A percentile compares a stretch with the other conserved stretches of the same genome.
phyloP scores from a whole-genome alignment of 2,329 filamentous ascomycete genomes.

The Penicillium expansum region DNA sequence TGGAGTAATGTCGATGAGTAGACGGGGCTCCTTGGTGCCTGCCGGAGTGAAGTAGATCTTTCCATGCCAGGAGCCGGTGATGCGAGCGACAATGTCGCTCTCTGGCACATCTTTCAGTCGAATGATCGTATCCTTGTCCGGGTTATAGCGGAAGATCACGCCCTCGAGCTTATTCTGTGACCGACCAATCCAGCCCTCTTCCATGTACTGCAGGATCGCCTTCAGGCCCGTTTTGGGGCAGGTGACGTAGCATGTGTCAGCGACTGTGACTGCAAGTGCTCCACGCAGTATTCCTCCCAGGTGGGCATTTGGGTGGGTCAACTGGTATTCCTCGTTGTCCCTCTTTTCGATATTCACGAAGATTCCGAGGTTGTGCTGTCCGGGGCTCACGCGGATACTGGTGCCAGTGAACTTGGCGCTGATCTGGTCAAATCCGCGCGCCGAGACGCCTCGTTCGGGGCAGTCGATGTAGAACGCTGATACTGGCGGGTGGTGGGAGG shows the following conservation, averaged over 20 bases:
- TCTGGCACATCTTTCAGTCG: slow-evolving; percentile 84
- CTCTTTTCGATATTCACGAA: slow-evolving; percentile 82
- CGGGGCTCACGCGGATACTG: slow-evolving; percentile 84
- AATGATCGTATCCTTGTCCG: slow-evolving; percentile 75
- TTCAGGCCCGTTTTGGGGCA: slow-evolving; percentile 90
- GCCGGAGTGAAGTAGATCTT: slow-evolving; percentile 60
- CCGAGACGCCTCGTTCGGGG: slow-evolving; percentile 82
- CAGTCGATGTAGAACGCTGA: slow-evolving; percentile 94
- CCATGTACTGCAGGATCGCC: slow-evolving; percentile 85
- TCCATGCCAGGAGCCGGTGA: slow-evolving; percentile 83
- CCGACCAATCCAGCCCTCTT: slow-evolving; percentile 91
- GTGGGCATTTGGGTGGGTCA: slow-evolving; percentile 92
- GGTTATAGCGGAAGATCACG: slow-evolving; percentile 85
- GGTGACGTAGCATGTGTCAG: slow-evolving; percentile 82
- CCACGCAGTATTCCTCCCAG: slow-evolving; percentile 84
- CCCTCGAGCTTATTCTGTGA: slow-evolving; percentile 90
- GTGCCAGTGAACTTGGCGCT: slow-evolving; percentile 98
- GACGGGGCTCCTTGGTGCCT: slow-evolving; percentile 53
- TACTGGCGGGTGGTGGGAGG: slow-evolving; percentile 94
- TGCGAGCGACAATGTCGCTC: slow-evolving; percentile 74
- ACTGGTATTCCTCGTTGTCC: slow-evolving; percentile 85
- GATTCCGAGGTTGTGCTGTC: slow-evolving; percentile 91
- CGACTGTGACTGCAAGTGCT: slow-evolving; percentile 83
- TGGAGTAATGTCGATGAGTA: slow-evolving; percentile 85
- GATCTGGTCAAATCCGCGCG: slow-evolving; percentile 91